Conservation (phyloP, 73 alveolate species). For the Paramecium sonneborni region DNA sequence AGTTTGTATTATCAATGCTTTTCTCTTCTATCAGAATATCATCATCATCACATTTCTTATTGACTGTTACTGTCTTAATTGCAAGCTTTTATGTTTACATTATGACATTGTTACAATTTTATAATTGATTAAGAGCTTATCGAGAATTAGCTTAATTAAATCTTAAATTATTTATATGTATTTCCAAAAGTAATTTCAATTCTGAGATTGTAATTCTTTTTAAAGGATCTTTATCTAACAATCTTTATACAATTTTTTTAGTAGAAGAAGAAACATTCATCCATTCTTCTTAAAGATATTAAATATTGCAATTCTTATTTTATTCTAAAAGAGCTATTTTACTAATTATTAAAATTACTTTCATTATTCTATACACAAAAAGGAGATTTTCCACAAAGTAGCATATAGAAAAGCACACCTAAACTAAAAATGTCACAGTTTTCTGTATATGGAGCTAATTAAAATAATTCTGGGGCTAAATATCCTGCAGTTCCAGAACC, state of each 20-base stretch:
- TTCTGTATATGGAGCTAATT: conserved; percentile 26
- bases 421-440: conserved; percentile 44
- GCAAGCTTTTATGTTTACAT: neutral
- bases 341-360: neutral
- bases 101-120: neutral
- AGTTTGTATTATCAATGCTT: neutral
- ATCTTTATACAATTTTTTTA: neutral
- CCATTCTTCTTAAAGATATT: neutral
- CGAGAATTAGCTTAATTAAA: neutral
- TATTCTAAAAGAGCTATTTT: neutral
- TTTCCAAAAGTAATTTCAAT: neutral
- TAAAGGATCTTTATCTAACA: neutral
- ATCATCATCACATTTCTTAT: neutral
- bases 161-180: neutral
- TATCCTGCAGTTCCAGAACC: conserved; percentile 56
- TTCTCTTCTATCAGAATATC: neutral
- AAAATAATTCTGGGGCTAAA: conserved; percentile 32
- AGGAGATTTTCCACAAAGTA: neutral
- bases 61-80: neutral
- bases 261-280: neutral
- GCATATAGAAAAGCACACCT: neutral
- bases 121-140: neutral
- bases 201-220: neutral
- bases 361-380: neutral
- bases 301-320: neutral